phyloP scores from a whole-genome alignment of 129 eudicot species.

The Escallonia rubra region DNA sequence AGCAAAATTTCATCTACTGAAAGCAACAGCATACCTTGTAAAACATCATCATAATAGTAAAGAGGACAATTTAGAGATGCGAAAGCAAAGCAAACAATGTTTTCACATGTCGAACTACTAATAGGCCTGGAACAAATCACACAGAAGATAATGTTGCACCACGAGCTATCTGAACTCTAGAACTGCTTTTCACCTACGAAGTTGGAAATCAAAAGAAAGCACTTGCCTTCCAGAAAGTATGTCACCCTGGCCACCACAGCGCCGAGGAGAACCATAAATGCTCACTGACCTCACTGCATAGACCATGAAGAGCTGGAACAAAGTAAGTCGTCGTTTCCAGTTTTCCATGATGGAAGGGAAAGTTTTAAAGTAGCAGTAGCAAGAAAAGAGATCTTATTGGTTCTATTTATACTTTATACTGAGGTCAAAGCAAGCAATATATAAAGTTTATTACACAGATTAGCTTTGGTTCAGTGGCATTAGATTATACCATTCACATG shows the following conservation, averaged over 20 bases:
- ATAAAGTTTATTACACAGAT: too few species aligned
- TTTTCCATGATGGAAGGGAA: not conserved
- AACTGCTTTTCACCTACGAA: not conserved
- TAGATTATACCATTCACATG: too few species aligned
- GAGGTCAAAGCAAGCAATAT: too few species aligned
- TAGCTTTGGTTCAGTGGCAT: too few species aligned
- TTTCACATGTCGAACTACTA: not conserved
- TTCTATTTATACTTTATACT: too few species aligned
- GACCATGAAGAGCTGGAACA: not conserved
- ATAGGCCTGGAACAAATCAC: not conserved
- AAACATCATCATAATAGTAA: not conserved
- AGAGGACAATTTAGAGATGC: not conserved
- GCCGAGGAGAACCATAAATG: constrained; percentile 86
- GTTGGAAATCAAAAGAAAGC: not conserved
- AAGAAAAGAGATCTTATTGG: not conserved
- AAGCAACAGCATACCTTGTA: too few species aligned
- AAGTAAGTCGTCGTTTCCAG: not conserved
- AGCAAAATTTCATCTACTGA: too few species aligned
- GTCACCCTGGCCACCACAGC: constrained; percentile 99
- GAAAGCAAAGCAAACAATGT: not conserved
- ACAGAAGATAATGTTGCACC: not conserved
- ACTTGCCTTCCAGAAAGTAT: constrained; percentile 93
- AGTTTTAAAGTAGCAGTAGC: not conserved
- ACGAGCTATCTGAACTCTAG: not conserved
- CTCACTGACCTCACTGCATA: constrained; percentile 73